Base-by-base conservation (phyloP, 1,284 basidiomycete genomes). In the Pyrrhoderma lamaoense region DNA sequence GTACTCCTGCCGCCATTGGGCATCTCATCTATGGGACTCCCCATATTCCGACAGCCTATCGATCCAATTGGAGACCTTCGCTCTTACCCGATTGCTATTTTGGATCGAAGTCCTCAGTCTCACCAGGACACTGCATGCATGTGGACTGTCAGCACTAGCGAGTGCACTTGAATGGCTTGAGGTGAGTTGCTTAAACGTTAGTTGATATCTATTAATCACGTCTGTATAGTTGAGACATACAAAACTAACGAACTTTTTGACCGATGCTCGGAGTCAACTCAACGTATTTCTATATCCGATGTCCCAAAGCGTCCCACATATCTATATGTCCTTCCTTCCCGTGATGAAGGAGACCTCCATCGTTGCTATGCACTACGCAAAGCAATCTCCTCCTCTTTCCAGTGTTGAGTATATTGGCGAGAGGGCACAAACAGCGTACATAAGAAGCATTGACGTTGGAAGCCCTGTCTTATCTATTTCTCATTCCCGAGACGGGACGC, bases 71-170 rank as follows among this genome's bases (percentile, higher is more conserved):
- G 18, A 16, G 9, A 13, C 3, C 5, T 37, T 45, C 34, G 27
- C 19, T 3, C 9, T 8, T 3, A 18, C 18, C 13, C 47, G 19
- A 14, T 38, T 42, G 1, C 25, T 48, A 22, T 42, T 18, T 37
- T 48, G 47, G 47, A 27, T 48, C 18, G 47, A 48, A 25, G 25
- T 40, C 16, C 35, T 48, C 11, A 48, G 47, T 42, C 22, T 48
- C 2, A 16, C 5, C 21, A n/a, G 36, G 21, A 23, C 18, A 21
- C 27, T 23, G 8, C 11, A 21, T 23, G 36, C 9, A n/a, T 23
- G 16, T 35, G 19, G 5, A 39, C 8, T 14, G 19, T 14, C 35
- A 5, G 35, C 21, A 9, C 21, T 48, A 22, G 8, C 11, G 18
- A 25, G 16, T n/a, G 35, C 25, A 8, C 22, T 27, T n/a, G 16